Evolutionary conservation across 202 grass and related monocot species (phyloP).

Genomic region (Schoenoplectus tabernaemontani): DNA sequence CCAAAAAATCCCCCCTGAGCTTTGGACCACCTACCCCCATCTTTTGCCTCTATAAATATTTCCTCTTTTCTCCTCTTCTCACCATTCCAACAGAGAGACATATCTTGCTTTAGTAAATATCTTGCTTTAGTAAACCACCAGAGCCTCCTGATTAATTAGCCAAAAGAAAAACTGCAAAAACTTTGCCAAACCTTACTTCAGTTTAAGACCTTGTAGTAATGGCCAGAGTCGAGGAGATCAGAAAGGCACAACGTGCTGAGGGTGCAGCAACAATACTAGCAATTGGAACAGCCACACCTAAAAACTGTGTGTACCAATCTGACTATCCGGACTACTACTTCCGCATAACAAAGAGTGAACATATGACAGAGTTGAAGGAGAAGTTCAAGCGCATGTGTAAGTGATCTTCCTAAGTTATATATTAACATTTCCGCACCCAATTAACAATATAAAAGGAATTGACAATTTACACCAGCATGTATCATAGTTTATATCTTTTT

Average conservation of each 20-base stretch:
- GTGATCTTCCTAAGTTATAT: background rate
- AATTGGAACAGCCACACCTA: conserved; percentile 32
- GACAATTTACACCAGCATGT: background rate
- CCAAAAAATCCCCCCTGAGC: background rate
- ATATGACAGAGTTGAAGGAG: conserved; percentile 31
- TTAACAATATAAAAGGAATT: background rate
- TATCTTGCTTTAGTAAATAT: background rate
- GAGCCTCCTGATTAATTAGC: background rate
- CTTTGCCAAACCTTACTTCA: background rate
- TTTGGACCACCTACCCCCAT: background rate
- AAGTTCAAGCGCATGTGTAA: conserved; percentile 31
- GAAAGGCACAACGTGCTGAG: conserved; percentile 22
- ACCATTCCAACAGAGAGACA: background rate
- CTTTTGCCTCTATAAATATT: conserved; percentile 2
- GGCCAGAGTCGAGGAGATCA: background rate
- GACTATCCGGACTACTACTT: conserved; percentile 34
- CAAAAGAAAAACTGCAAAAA: background rate
- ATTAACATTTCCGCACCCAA: background rate
- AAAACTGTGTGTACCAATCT: conserved; percentile 6
- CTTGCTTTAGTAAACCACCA: background rate
- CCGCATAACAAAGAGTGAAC: conserved; percentile 26
- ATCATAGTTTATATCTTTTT: background rate
- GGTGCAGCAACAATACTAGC: conserved; percentile 28
- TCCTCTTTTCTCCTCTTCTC: background rate
- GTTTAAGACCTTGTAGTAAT: background rate